These are phyloP conservation scores for Monocercomonoides exilis DNA, from an alignment of 78 protist species.

Conservation along the genomic window DNA sequence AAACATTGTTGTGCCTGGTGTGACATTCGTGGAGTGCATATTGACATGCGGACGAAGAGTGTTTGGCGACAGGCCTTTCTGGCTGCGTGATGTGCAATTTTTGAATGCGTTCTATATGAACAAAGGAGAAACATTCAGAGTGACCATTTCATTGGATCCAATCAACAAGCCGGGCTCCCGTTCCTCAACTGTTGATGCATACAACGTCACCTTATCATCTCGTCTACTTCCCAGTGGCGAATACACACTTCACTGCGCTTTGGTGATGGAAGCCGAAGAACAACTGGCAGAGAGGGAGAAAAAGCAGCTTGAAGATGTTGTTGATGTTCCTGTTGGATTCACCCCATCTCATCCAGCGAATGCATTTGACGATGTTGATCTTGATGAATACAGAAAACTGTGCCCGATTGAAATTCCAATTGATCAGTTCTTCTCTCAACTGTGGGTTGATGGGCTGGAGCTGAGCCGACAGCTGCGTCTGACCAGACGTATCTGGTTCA, in stretches of 20 bases:
- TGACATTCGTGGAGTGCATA: conserved; percentile 11
- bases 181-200: neutral
- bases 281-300: neutral
- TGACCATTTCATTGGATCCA: neutral
- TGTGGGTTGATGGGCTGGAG: neutral
- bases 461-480: neutral
- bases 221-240: neutral
- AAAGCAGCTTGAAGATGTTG: neutral
- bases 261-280: neutral
- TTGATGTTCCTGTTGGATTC: neutral
- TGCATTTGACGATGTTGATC: neutral
- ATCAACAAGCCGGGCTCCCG: neutral
- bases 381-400: neutral
- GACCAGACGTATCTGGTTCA: neutral
- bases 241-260: neutral
- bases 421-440: neutral
- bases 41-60: neutral
- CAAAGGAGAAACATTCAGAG: neutral
- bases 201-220: neutral
- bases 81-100: neutral
- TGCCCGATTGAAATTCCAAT: neutral
- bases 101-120: conserved; percentile 6
- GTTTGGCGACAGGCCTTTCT: neutral
- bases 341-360: neutral
- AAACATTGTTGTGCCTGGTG: conserved; percentile 12